A percentile compares a stretch with the other conserved stretches of the same genome.
Conservation (phyloP, 495 filamentous ascomycete species). For the Lentithecium fluviatile region DNA sequence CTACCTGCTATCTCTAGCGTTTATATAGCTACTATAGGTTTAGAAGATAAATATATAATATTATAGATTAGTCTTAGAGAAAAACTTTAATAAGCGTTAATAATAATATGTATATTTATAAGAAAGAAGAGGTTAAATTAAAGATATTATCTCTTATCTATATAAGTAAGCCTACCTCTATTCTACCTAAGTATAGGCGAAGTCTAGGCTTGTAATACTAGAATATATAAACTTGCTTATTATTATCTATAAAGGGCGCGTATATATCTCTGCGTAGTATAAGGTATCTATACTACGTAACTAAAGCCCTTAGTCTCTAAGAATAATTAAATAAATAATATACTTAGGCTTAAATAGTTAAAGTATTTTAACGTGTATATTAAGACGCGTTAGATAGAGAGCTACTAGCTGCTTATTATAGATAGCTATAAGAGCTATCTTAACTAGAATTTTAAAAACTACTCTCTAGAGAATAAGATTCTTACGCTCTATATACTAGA, state of each 20-base stretch:
- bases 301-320: conserved; percentile 14
- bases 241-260: conserved; percentile 38
- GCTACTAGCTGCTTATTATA: conserved; percentile 40
- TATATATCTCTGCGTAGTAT: conserved; percentile 41
- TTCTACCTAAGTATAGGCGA: no score
- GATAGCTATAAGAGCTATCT: conserved; percentile 36
- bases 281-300: conserved; percentile 25
- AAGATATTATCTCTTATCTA: no score
- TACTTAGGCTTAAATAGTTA: conserved; percentile 18
- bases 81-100: no score
- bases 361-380: conserved; percentile 27
- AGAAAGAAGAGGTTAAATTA: no score
- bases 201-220: no score
- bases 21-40: no score
- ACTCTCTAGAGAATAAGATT: conserved; percentile 38
- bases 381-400: neutral
- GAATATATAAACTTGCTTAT: conserved; percentile 25
- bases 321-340: conserved; percentile 28
- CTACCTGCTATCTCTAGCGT: no score
- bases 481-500: conserved; percentile 33
- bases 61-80: no score
- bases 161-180: no score
- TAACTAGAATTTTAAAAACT: conserved; percentile 35
- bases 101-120: no score
- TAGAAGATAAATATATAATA: no score